phyloP scores from a whole-genome alignment of 2,329 filamentous ascomycete genomes.

The Pseudogymnoascus pannorum region DNA sequence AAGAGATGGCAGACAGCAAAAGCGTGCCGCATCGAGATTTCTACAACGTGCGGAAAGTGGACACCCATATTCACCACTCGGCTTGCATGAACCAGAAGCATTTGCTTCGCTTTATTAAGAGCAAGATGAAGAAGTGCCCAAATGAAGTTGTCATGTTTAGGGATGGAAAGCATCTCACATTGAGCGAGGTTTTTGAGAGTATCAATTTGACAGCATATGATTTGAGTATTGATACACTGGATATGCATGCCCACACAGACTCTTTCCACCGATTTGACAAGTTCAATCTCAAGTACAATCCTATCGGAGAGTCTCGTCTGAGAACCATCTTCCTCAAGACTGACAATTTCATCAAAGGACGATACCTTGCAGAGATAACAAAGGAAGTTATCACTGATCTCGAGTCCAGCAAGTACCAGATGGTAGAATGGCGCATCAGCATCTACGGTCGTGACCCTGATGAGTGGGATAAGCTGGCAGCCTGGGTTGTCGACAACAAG shows the following conservation, averaged over 20 bases:
- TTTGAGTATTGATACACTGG: conserved; percentile 92
- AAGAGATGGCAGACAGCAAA: conserved; percentile 96
- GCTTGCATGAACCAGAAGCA: conserved; percentile 99
- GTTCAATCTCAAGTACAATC: conserved; percentile 99
- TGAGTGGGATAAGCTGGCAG: conserved; percentile 96
- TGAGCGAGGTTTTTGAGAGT: conserved; percentile 91
- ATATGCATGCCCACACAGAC: conserved; percentile 98
- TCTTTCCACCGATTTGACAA: conserved; percentile 99
- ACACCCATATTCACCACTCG: conserved; percentile 98
- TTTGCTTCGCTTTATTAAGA: conserved; percentile 95
- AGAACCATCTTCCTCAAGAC: conserved; percentile 99
- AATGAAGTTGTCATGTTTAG: conserved; percentile 89
- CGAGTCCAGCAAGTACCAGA: conserved; percentile 98
- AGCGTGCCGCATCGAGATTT: conserved; percentile 97
- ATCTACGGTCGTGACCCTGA: conserved; percentile 88
- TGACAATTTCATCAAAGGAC: conserved; percentile 93
- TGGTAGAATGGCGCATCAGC: conserved; percentile 98
- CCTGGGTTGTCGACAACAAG: conserved; percentile 97
- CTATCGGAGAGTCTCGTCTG: conserved; percentile 87
- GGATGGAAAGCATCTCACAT: conserved; percentile 84
- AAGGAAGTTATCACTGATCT: conserved; percentile 96
- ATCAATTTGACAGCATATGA: conserved; percentile 97
- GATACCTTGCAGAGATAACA: conserved; percentile 94
- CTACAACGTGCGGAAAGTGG: conserved; percentile 97
- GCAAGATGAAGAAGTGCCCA: conserved; percentile 98